Conservation (phyloP, 306 rosid species). For the Lathyrus oleraceus region DNA sequence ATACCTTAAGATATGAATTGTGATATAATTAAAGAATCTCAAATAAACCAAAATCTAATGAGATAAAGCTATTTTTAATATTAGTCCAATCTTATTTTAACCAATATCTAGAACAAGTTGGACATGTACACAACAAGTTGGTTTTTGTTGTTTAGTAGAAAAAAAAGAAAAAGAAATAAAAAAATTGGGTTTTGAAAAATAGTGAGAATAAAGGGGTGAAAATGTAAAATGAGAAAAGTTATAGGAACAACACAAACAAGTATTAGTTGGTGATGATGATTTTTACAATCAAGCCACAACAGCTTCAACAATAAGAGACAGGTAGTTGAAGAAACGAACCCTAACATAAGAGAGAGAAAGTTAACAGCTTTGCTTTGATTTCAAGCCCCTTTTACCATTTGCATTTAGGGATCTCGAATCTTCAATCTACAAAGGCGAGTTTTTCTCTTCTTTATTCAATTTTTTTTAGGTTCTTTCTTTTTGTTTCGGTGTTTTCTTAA, state of each 20-base stretch:
- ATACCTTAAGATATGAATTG: no score
- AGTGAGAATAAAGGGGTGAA: conserved; percentile 18
- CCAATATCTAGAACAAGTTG: conserved; percentile 1
- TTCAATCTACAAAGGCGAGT: conserved; percentile 51
- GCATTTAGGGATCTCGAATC: conserved; percentile 71
- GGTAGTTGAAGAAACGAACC: conserved; percentile 55
- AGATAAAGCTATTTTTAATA: conserved; percentile 6
- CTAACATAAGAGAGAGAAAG: conserved; percentile 36
- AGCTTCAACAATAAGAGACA: conserved; percentile 53
- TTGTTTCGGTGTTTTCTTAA: neutral
- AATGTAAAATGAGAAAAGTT: neutral
- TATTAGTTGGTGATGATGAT: conserved; percentile 17
- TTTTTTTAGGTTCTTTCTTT: neutral
- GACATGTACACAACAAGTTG: conserved; percentile 5
- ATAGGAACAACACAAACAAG: conserved; percentile 26
- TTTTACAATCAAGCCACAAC: conserved; percentile 38
- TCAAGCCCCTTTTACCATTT: conserved; percentile 49
- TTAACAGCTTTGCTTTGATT: conserved; percentile 34
- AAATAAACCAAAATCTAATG: neutral
- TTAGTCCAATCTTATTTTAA: conserved; percentile 8
- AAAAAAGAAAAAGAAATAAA: neutral
- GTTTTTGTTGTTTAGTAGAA: neutral
- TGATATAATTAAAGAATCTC: neutral
- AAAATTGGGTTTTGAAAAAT: neutral
- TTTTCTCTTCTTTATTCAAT: neutral